A percentile compares a stretch with the other conserved stretches of the same genome.
phyloP scores from a whole-genome alignment of 192 early-diverging fungal species.

The Diversispora epigaea region DNA sequence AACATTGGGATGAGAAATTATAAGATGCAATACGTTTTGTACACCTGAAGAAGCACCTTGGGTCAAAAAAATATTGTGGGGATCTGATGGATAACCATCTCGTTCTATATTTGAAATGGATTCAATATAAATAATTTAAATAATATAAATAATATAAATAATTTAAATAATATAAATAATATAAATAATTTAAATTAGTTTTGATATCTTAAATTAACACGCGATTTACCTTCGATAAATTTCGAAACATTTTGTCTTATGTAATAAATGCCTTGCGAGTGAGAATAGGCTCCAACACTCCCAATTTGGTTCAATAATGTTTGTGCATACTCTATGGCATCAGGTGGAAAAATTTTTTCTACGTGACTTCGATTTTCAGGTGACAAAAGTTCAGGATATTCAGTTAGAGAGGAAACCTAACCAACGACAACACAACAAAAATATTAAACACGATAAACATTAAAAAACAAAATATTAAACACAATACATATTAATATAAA shows the following conservation, averaged over 20 bases:
- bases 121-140: too few relatives aligned
- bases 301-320: slow-evolving; percentile 69
- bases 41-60: slow-evolving; percentile 93
- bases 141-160: too few relatives aligned
- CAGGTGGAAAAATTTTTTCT: slow-evolving; percentile 69
- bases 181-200: too few relatives aligned
- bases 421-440: not conserved
- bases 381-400: slow-evolving; percentile 81
- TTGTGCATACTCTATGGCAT: slow-evolving; percentile 85
- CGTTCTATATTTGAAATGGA: slow-evolving; percentile 49
- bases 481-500: not conserved
- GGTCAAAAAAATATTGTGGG: slow-evolving; percentile 87
- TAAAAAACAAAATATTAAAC: not conserved
- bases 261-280: slow-evolving; percentile 86
- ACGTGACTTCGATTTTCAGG: slow-evolving; percentile 57
- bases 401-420: slow-evolving; percentile 81
- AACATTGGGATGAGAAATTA: slow-evolving; percentile 73
- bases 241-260: slow-evolving; percentile 86
- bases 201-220: not conserved
- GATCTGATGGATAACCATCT: slow-evolving; percentile 86
- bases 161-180: too few relatives aligned
- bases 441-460: slow-evolving; percentile 18
- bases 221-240: slow-evolving; percentile 70
- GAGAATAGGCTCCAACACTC: slow-evolving; percentile 88
- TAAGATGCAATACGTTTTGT: slow-evolving; percentile 84